phyloP scores from a whole-genome alignment of 106 monocot species.

The Acorus calamus region DNA sequence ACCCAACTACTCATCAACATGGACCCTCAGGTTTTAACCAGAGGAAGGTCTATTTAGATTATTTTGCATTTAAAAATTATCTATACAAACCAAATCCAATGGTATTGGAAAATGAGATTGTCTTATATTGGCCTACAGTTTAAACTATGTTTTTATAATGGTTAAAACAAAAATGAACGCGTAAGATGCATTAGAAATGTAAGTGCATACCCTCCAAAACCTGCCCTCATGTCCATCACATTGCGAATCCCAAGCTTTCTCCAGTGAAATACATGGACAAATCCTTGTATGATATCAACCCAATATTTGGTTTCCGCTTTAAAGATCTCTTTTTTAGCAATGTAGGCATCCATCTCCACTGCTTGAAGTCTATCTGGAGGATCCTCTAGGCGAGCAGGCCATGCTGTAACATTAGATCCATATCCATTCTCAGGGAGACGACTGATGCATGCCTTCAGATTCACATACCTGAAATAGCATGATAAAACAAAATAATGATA shows the following conservation, averaged over 20 bases:
- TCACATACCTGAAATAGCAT: conserved; percentile 44
- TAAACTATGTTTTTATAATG: too few relatives aligned
- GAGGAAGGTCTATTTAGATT: too few relatives aligned
- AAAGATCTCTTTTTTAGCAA: conserved; percentile 68
- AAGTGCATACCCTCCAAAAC: conserved; percentile 76
- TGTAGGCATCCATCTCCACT: conserved; percentile 74
- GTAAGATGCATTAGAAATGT: too few relatives aligned
- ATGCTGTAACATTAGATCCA: conserved; percentile 52
- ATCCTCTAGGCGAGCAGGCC: conserved; percentile 65
- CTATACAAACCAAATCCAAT: too few relatives aligned
- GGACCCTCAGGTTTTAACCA: too few relatives aligned
- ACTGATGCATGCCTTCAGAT: conserved; percentile 73
- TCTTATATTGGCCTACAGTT: too few relatives aligned
- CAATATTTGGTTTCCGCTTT: conserved; percentile 65
- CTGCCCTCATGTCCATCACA: conserved; percentile 95
- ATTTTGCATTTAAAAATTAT: too few relatives aligned
- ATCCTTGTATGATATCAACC: conserved; percentile 54
- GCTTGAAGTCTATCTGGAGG: conserved; percentile 64
- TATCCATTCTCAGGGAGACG: conserved; percentile 64
- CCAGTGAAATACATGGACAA: conserved; percentile 46
- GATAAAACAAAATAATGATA: neutral
- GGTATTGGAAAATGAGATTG: too few relatives aligned
- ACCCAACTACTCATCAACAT: too few relatives aligned
- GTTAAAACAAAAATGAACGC: too few relatives aligned
- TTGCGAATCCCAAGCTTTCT: conserved; percentile 59